Percentiles rank a stretch among this genome's conserved stretches.
These are phyloP conservation scores for Acacia pycnantha DNA, from an alignment of 331 rosid genomes.

Conservation along the genomic window DNA sequence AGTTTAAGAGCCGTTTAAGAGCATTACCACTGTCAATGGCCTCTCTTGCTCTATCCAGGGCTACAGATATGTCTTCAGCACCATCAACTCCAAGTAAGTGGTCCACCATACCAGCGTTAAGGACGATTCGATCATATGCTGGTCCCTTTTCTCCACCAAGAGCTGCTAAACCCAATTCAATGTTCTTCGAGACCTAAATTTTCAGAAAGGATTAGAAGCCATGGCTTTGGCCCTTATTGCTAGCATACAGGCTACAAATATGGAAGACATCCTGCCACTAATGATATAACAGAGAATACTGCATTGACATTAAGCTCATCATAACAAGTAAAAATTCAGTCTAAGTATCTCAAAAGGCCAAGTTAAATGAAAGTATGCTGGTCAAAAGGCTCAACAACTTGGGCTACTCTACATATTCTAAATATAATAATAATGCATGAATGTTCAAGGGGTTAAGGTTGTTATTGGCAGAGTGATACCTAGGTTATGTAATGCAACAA, in stretches of 20 bases:
- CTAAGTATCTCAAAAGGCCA: background rate
- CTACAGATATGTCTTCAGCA: constrained; percentile 66
- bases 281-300: constrained; percentile 7
- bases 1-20: constrained; percentile 69
- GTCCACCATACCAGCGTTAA: constrained; percentile 92
- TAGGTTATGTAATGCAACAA: background rate
- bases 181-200: constrained; percentile 72
- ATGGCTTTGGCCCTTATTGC: background rate
- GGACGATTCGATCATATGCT: constrained; percentile 83
- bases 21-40: constrained; percentile 95
- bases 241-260: background rate
- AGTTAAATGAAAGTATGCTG: background rate
- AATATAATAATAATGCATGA: background rate
- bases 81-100: constrained; percentile 94
- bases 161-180: constrained; percentile 87
- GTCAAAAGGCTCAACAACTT: background rate
- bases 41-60: constrained; percentile 90
- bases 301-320: background rate
- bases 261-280: background rate
- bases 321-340: background rate
- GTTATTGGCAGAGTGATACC: background rate
- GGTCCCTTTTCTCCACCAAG: constrained; percentile 85
- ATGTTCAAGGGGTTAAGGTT: background rate
- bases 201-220: constrained; percentile 20
- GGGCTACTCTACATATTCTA: background rate